Evolutionary conservation across 2,329 filamentous ascomycete genomes (phyloP).

Genomic region (Lachnellula subtilissima): DNA sequence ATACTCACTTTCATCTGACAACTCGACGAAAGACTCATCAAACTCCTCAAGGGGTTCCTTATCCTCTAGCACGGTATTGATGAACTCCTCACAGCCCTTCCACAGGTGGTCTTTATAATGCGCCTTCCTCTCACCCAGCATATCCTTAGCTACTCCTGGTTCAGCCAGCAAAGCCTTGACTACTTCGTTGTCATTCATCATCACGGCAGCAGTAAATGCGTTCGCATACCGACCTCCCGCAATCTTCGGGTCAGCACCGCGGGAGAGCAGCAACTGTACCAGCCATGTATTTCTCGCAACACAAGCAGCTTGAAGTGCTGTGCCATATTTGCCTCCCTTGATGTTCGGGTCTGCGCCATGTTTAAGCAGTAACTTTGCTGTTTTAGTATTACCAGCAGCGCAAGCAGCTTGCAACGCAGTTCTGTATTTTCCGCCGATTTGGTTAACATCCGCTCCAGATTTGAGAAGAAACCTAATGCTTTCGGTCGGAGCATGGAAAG

Average conservation of each 20-base stretch:
- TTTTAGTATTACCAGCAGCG: not conserved
- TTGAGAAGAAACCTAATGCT: not conserved
- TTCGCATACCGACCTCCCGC: not conserved
- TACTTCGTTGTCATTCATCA: not conserved
- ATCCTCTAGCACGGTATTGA: not conserved
- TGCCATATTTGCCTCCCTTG: constrained; percentile 1
- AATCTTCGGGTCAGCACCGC: not conserved
- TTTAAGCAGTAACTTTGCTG: not conserved
- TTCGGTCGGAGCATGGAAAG: not conserved
- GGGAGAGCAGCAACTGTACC: not conserved
- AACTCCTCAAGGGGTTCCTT: not conserved
- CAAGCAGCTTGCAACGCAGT: constrained; percentile 2
- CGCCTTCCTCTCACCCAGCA: not conserved
- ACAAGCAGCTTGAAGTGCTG: constrained; percentile 4
- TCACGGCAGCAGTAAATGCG: not conserved
- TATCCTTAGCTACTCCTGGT: not conserved
- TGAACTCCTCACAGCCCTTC: not conserved
- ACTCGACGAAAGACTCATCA: not conserved
- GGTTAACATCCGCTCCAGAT: constrained; percentile 5
- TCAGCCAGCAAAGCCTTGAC: not conserved
- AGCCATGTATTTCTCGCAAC: not conserved
- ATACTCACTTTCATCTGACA: not conserved
- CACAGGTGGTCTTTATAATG: not conserved
- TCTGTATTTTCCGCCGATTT: not conserved
- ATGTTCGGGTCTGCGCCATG: not conserved